A percentile compares a stretch with the other conserved stretches of the same genome.
Evolutionary conservation across 2,329 filamentous ascomycete genomes (phyloP).

Genomic region (Myriangium duriaei): DNA sequence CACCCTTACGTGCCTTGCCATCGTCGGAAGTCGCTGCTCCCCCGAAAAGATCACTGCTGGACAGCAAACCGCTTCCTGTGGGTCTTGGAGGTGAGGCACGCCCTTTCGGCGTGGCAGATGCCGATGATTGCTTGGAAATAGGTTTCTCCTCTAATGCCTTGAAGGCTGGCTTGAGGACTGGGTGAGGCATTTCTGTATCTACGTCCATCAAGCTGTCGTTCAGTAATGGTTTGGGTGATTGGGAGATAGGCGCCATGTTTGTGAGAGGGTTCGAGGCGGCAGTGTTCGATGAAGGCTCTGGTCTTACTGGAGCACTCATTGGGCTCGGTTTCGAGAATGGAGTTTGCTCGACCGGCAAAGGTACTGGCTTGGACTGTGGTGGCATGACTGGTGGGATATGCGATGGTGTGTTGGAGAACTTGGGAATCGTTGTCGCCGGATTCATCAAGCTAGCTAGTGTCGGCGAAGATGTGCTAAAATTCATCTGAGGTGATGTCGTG

Average conservation of each 20-base stretch:
- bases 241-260: slow-evolving; percentile 13
- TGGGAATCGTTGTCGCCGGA: slow-evolving; percentile 20
- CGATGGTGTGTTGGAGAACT: slow-evolving; percentile 16
- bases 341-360: too few species aligned
- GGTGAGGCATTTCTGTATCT: slow-evolving; percentile 12
- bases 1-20: slow-evolving; percentile 31
- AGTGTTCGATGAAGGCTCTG: background rate
- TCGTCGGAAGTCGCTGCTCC: slow-evolving; percentile 35
- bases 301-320: slow-evolving; percentile 8
- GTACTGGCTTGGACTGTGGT: slow-evolving; percentile 15
- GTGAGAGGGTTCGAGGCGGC: background rate
- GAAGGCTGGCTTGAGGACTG: background rate
- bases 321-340: slow-evolving; percentile 2
- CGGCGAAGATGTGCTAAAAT: slow-evolving; percentile 54
- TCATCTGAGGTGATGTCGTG: slow-evolving; percentile 24
- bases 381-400: too few species aligned
- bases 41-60: slow-evolving; percentile 49
- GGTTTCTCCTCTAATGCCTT: slow-evolving; percentile 7
- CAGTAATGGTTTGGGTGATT: slow-evolving; percentile 13
- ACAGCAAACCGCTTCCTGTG: slow-evolving; percentile 51
- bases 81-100: slow-evolving; percentile 44
- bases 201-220: slow-evolving; percentile 23
- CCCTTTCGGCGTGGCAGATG: slow-evolving; percentile 19
- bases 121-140: slow-evolving; percentile 2
- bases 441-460: slow-evolving; percentile 77